These are phyloP conservation scores for Stephania japonica DNA, from an alignment of 164 flowering plant genomes.

Conservation along the genomic window DNA sequence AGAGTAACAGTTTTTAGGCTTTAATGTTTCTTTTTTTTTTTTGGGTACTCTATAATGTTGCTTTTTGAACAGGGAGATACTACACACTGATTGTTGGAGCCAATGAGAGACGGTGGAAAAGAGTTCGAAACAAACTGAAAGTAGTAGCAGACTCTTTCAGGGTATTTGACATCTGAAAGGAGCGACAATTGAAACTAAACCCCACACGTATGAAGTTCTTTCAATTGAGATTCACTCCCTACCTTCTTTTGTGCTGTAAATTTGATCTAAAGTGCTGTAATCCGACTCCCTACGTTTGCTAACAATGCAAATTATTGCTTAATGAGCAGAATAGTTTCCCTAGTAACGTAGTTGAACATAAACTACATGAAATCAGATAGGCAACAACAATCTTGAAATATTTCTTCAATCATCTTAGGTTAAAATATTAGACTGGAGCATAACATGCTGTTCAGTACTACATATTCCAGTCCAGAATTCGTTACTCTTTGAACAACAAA, in stretches of 20 bases:
- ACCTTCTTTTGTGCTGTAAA: background rate
- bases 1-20: no score
- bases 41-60: background rate
- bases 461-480: background rate
- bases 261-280: background rate
- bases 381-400: background rate
- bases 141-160: slow-evolving; percentile 84
- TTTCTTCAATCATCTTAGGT: background rate
- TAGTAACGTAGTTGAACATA: no score
- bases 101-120: slow-evolving; percentile 71
- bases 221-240: background rate
- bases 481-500: no score
- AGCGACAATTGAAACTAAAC: background rate
- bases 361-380: background rate
- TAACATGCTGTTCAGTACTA: background rate
- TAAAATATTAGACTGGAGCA: background rate
- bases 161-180: slow-evolving; percentile 49
- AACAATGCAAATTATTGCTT: no score
- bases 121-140: slow-evolving; percentile 52
- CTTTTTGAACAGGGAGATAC: slow-evolving; percentile 45
- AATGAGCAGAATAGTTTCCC: no score
- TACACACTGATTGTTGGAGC: slow-evolving; percentile 80
- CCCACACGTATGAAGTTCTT: background rate
- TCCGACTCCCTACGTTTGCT: background rate
- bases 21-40: no score